Base-by-base conservation (phyloP, 371 early-diverging fungal species). In the Mortierella polycephala region DNA sequence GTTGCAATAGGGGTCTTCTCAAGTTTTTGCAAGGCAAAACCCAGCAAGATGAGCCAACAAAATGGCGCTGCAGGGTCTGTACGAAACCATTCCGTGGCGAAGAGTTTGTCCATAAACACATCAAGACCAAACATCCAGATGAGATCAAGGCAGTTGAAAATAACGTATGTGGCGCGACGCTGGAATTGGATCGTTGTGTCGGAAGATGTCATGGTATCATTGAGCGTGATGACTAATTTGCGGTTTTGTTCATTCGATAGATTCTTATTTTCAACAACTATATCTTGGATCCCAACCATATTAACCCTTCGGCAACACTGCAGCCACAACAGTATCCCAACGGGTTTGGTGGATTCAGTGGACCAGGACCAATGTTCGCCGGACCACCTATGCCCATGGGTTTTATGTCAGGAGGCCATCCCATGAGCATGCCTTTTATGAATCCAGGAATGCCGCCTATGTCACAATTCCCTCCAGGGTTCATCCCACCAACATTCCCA, bases 81-180 rank as follows among this genome's bases (percentile, higher is more conserved):
- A 87, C 87, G 12, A 98, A 98, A 86, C 93, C 96, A 53, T 98
- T 98, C 88, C 92, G 95, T 70, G 98, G 96, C 13, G 90, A 91
- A 55, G 95, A 94, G 68, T 98, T 94, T 88, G 96, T 97, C 13
- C 90, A 90, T 76, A 98, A 97, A 82, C 99, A 98, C 75, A 91
- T 98, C 64, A 69, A 88, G 53, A 82, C 87, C 55, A 98, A 97
- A 82, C 99, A 98, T 73, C 86, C 90, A 5, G 92, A 92, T 50
- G 85, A 91, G 40, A 84, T 92, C 49, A 89, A 90, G 37, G 74
- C 81, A 20, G 81, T 87, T 47, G 83, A 82, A 59, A 77, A 82
- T 44, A 93, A 93, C 21, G 89, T 91, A 75, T 7, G 65, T 4
- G 30, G 30, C 30, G 4, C 30, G 30, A 12, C 8, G 42, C 13